Evolutionary conservation across 78 protist genomes (phyloP).

Genomic region (Chrysochromulina parva): DNA sequence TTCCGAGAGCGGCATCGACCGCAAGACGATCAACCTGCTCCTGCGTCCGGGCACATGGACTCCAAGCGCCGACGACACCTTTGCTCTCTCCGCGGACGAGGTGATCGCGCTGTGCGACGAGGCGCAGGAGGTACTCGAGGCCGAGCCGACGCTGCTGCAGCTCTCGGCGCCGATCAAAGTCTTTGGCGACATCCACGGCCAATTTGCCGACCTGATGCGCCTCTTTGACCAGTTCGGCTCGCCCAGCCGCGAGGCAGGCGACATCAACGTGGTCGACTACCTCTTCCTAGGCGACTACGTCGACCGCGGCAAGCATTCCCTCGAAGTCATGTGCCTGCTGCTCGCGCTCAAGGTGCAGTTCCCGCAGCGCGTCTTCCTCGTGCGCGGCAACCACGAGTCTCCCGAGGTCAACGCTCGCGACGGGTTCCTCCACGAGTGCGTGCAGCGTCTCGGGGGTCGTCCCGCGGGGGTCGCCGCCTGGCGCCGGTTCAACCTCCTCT

Average conservation of each 20-base stretch:
- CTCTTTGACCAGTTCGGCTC: background rate
- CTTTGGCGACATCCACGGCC: conserved; percentile 27
- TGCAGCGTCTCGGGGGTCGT: conserved; percentile 2
- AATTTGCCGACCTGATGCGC: conserved; percentile 14
- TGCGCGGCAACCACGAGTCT: conserved; percentile 70
- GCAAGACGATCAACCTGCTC: background rate
- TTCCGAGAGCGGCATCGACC: background rate
- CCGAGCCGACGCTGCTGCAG: conserved; percentile 12
- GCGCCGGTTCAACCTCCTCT: conserved; percentile 6
- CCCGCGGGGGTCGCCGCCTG: background rate
- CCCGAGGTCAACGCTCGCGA: conserved; percentile 46
- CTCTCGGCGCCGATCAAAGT: conserved; percentile 24
- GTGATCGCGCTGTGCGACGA: background rate
- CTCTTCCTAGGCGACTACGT: conserved; percentile 70
- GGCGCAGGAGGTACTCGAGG: conserved; percentile 9
- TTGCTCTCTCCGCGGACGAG: background rate
- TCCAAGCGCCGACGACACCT: background rate
- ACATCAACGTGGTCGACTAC: conserved; percentile 11
- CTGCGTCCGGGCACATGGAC: background rate
- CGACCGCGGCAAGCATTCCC: conserved; percentile 45
- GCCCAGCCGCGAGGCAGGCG: background rate
- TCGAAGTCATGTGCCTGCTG: conserved; percentile 45
- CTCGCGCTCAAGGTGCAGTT: conserved; percentile 35
- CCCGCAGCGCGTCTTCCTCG: conserved; percentile 35
- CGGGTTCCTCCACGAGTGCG: conserved; percentile 59